phyloP scores from a whole-genome alignment of 768 basidiomycete species.

The Mycena pura region DNA sequence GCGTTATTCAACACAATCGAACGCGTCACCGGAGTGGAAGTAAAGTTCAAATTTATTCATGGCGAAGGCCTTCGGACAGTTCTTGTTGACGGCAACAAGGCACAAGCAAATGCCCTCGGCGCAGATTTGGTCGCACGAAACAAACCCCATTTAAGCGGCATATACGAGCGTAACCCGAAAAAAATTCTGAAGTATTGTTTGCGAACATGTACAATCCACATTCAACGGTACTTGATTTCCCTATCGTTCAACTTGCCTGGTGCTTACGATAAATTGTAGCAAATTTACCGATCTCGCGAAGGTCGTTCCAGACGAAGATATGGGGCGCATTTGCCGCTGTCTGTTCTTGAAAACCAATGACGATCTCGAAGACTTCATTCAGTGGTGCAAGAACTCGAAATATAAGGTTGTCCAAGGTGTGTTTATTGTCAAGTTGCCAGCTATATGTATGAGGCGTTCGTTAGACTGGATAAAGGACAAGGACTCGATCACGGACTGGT shows the following conservation, averaged over 20 bases:
- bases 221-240: conserved; percentile 21
- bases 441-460: no score
- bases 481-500: no score
- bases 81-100: conserved; percentile 29
- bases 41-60: conserved; percentile 29
- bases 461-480: no score
- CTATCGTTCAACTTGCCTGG: neutral
- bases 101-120: conserved; percentile 23
- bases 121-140: conserved; percentile 21
- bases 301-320: conserved; percentile 2
- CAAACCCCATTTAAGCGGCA: conserved; percentile 13
- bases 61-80: conserved; percentile 24
- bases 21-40: conserved; percentile 21
- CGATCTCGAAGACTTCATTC: no score
- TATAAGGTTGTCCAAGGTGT: conserved; percentile 9
- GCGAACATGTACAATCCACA: conserved; percentile 23
- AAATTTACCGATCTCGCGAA: no score
- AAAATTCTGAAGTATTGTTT: conserved; percentile 19
- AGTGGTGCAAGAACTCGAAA: no score
- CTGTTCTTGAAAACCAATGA: no score
- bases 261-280: no score
- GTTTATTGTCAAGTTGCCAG: no score
- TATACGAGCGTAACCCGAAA: conserved; percentile 23
- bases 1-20: conserved; percentile 24
- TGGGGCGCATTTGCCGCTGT: no score